Percentiles rank a stretch among this genome's conserved stretches.
Evolutionary conservation across 495 filamentous ascomycete genomes (phyloP).

Genomic region (Parathielavia appendiculata): DNA sequence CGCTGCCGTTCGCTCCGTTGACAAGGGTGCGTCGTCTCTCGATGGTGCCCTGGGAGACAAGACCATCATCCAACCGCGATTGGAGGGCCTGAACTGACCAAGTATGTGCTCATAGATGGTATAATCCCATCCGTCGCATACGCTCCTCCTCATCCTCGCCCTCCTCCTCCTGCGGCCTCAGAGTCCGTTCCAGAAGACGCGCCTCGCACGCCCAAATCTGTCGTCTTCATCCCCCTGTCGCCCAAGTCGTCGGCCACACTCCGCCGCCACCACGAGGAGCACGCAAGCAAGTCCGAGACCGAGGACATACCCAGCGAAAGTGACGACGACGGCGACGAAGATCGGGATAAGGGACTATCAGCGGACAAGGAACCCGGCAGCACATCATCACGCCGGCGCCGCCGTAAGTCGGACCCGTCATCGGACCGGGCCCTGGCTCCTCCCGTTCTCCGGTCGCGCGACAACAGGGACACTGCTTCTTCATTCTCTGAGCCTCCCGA

Average conservation of each 20-base stretch:
- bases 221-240: slow-evolving; percentile 42
- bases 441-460: slow-evolving; percentile 17
- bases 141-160: too few relatives aligned
- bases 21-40: slow-evolving; percentile 33
- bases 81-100: neutral
- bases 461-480: slow-evolving; percentile 18
- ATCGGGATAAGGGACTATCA: neutral
- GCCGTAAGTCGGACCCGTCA: slow-evolving; percentile 36
- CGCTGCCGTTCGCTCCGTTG: slow-evolving; percentile 16
- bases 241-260: slow-evolving; percentile 40
- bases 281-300: slow-evolving; percentile 17
- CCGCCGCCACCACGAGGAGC: slow-evolving; percentile 32
- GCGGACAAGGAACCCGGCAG: slow-evolving; percentile 8
- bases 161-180: neutral
- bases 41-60: slow-evolving; percentile 8
- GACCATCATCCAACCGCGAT: neutral
- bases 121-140: slow-evolving; percentile 23
- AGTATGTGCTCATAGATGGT: slow-evolving; percentile 34
- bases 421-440: slow-evolving; percentile 27
- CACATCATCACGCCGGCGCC: slow-evolving; percentile 25
- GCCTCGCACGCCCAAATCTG: slow-evolving; percentile 31
- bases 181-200: slow-evolving; percentile 13
- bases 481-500: slow-evolving; percentile 26
- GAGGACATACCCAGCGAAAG: slow-evolving; percentile 14
- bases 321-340: neutral